Conservation (phyloP, 345 rosid genomes). For the Firmiana major region DNA sequence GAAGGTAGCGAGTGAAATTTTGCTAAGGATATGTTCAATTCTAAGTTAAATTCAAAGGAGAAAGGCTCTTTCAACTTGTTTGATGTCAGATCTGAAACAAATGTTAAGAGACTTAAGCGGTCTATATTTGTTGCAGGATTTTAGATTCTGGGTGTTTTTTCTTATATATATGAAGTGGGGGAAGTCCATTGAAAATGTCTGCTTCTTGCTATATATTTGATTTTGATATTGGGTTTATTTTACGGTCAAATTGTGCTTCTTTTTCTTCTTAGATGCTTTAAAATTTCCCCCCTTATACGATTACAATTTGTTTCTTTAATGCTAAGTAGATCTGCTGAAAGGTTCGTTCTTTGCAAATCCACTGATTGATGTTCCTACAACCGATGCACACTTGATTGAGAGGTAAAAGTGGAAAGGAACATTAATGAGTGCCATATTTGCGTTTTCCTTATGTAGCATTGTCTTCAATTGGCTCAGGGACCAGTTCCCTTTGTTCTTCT, state of each 20-base stretch:
- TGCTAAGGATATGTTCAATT: background rate
- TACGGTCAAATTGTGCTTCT: background rate
- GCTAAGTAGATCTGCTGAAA: conserved; percentile 60
- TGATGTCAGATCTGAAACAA: background rate
- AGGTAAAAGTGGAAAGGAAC: conserved; percentile 38
- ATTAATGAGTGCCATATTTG: conserved; percentile 6
- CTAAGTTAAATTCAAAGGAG: background rate
- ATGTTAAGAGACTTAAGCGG: background rate
- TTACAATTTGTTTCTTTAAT: conserved; percentile 12
- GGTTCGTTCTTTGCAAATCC: conserved; percentile 93
- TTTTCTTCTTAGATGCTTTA: background rate
- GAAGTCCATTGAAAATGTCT: background rate
- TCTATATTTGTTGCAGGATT: background rate
- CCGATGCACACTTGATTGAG: conserved; percentile 37
- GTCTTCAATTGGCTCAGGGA: background rate
- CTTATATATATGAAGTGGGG: background rate
- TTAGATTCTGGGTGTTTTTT: background rate
- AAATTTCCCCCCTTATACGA: background rate
- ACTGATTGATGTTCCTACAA: conserved; percentile 67
- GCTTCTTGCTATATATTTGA: background rate
- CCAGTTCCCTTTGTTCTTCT: background rate
- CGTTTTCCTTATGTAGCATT: background rate
- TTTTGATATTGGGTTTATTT: background rate
- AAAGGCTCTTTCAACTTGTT: background rate
- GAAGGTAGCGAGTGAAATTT: background rate